Base-by-base conservation (phyloP, 768 basidiomycete species). In the Boletus eberwhitei region DNA sequence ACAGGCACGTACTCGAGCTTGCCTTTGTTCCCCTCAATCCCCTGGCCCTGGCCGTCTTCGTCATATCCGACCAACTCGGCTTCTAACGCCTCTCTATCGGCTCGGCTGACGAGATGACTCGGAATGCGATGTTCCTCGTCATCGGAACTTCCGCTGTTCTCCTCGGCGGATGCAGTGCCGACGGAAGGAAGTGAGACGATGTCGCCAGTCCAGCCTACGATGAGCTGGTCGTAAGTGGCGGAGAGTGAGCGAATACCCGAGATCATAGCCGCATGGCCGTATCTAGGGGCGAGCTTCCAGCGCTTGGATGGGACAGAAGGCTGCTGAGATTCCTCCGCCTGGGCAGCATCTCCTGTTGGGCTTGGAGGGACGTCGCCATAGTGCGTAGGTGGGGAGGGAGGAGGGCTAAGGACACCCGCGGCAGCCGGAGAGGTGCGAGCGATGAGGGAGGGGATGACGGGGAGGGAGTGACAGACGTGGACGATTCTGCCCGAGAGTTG, bases 151-250 rank as follows among this genome's bases (percentile, higher is more conserved):
- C 22, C 54, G 7, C 5, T 56, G 58, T 55, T 62, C 41, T 63
- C 50, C 48, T 67, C 68, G 2, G 74, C 69, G 11, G 73, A 59
- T 9, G 66, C 49, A 12, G 59, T 55, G 4, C 67, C 61, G n/a
- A 38, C 68, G 2, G 80, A 69, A 8, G 73, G 60, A 11, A 67
- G 50, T 12, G 84, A 79, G 47, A 84, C 70, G 59, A 98, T 81
- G 60, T 97, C 93, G 37, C 96, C 96, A 0, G 91, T 90, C 90
- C 97, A 96, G 21, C 93, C 96, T 41, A 98, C 79, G 67, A 98
- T 82, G 64, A 96, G 70, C 75, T 98, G 93, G 62, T 96, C 88
- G 71, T 96, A 90, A 0, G 89, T 88, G 13, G 84, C 75, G 3
- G 86, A 79, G 35, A 99, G 82, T 12, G 88, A 89, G 50, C 86